Conservation (phyloP, 768 basidiomycete genomes). For the Coprinellus aureogranulatus region DNA sequence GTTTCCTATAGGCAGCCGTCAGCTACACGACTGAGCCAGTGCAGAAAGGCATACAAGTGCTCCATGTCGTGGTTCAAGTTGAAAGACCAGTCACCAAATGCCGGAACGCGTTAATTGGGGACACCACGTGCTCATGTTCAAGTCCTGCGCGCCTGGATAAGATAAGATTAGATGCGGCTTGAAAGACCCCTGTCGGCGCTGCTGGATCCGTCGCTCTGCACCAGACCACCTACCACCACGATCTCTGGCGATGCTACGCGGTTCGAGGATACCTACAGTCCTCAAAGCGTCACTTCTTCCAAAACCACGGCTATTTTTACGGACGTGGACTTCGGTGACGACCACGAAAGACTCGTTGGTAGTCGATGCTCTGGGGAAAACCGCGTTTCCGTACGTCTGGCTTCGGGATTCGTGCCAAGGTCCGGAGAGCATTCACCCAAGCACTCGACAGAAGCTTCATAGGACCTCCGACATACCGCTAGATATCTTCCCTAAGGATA, state of each 20-base stretch:
- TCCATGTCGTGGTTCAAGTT: neutral
- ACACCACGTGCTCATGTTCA: constrained; percentile 3
- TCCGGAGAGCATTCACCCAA: constrained; percentile 68
- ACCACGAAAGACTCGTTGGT: constrained; percentile 26
- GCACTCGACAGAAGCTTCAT: constrained; percentile 75
- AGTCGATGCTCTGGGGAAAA: constrained; percentile 38
- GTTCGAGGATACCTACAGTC: neutral
- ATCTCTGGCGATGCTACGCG: neutral
- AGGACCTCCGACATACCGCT: constrained; percentile 62
- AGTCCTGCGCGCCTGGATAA: too few species aligned
- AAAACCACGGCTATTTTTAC: neutral
- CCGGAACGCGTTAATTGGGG: neutral
- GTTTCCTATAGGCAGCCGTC: constrained; percentile 18
- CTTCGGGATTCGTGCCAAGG: constrained; percentile 78
- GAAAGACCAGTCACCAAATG: neutral
- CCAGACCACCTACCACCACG: too few species aligned
- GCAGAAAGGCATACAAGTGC: neutral
- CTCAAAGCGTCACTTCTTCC: neutral
- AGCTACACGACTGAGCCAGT: neutral
- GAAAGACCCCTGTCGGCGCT: too few species aligned
- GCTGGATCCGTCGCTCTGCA: too few species aligned
- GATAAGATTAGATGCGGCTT: too few species aligned
- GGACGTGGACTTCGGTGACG: constrained; percentile 29
- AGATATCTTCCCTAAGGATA: constrained; percentile 43
- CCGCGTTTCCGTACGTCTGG: constrained; percentile 66